Evolutionary conservation across 768 basidiomycete species (phyloP).

Genomic region (Phaeotremella skinneri): DNA sequence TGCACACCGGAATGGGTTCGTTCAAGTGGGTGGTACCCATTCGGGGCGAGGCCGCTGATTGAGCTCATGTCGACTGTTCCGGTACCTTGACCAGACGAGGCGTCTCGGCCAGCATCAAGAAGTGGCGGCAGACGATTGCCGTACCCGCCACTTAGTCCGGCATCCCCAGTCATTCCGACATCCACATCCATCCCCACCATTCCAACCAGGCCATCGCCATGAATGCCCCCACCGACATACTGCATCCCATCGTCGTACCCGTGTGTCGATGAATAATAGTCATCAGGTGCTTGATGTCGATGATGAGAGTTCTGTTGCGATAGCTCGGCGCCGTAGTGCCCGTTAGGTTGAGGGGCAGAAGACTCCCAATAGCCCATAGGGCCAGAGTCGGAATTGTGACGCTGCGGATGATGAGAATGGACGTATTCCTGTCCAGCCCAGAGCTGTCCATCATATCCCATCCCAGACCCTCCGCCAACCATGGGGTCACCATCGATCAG

Average conservation of each 20-base stretch:
- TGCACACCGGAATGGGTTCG: too few species aligned
- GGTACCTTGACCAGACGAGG: too few species aligned
- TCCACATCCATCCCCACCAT: neutral
- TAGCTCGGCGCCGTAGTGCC: neutral
- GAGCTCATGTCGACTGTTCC: slow-evolving; percentile 17
- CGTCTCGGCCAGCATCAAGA: too few species aligned
- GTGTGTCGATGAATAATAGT: neutral
- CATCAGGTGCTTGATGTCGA: neutral
- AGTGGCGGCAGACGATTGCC: neutral
- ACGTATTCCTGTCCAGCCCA: slow-evolving; percentile 1
- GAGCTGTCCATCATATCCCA: slow-evolving; percentile 13
- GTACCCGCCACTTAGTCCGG: neutral
- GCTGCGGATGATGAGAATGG: neutral
- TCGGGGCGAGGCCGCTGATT: too few species aligned
- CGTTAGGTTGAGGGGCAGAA: neutral
- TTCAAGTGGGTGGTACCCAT: too few species aligned
- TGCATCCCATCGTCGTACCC: neutral
- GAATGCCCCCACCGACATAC: neutral
- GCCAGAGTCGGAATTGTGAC: neutral
- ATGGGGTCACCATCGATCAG: neutral
- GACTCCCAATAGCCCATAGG: neutral
- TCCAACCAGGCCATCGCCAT: neutral
- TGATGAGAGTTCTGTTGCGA: neutral
- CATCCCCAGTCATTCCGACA: neutral
- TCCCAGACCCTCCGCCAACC: neutral